Evolutionary conservation across 202 grass and related monocot species (phyloP).

Genomic region (Setaria italica): DNA sequence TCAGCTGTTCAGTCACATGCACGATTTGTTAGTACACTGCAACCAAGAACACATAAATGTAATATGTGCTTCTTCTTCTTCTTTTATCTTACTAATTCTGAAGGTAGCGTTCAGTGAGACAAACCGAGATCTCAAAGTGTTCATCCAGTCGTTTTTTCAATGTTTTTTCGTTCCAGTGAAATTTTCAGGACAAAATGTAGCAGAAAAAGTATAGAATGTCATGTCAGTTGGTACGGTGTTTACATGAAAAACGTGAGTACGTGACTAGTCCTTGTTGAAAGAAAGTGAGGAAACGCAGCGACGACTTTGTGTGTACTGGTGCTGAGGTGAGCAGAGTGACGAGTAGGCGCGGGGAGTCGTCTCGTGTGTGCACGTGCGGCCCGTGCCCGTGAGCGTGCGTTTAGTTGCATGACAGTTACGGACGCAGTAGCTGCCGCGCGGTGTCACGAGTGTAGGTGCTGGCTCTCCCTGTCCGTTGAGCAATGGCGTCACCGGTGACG

Average conservation of each 20-base stretch:
- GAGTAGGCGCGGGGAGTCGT: background rate
- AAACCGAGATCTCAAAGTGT: background rate
- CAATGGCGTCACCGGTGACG: conserved; percentile 25
- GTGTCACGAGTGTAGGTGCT: too few species aligned
- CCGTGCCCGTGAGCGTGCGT: background rate
- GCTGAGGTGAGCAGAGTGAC: background rate
- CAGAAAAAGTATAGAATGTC: background rate
- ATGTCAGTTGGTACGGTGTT: background rate
- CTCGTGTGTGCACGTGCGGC: background rate
- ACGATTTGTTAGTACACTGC: background rate
- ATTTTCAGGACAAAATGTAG: background rate
- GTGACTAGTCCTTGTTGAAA: too few species aligned
- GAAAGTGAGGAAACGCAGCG: too few species aligned
- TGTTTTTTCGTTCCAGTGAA: background rate
- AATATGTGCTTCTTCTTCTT: background rate
- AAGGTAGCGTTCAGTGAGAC: too few species aligned
- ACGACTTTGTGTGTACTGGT: too few species aligned
- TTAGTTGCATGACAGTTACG: too few species aligned
- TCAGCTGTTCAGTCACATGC: background rate
- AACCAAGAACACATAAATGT: background rate
- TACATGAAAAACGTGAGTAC: background rate
- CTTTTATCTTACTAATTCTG: too few species aligned
- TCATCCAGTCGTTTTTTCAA: background rate
- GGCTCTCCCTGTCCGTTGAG: background rate
- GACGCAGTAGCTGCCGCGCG: too few species aligned